These are phyloP conservation scores for Vanrija sp. DNA, from an alignment of 1,284 basidiomycete genomes.

Conservation along the genomic window DNA sequence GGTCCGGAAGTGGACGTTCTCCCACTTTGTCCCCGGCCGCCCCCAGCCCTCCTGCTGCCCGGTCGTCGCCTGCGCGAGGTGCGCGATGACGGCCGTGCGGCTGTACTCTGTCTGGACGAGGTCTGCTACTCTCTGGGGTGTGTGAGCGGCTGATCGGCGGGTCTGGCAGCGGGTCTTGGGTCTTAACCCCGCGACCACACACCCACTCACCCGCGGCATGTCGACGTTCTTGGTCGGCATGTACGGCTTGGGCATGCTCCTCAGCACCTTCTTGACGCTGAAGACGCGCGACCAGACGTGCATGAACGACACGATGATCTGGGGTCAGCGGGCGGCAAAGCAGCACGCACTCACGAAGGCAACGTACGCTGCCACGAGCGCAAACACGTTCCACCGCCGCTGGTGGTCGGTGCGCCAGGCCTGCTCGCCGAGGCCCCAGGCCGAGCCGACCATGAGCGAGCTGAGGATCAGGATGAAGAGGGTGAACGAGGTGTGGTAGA, in stretches of 20 bases:
- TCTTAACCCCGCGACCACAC: too few relatives aligned
- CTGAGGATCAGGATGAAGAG: conserved; percentile 38
- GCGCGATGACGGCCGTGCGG: conserved; percentile 68
- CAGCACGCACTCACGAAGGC: conserved; percentile 32
- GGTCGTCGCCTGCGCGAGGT: conserved; percentile 69
- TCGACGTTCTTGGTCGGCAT: conserved; percentile 60
- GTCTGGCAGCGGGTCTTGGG: background rate
- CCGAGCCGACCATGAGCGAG: conserved; percentile 34
- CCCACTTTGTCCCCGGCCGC: conserved; percentile 52
- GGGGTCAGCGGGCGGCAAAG: background rate
- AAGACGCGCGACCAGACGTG: conserved; percentile 40
- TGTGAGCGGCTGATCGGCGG: background rate
- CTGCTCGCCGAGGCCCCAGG: conserved; percentile 44
- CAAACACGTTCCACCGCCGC: conserved; percentile 42
- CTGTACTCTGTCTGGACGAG: conserved; percentile 75
- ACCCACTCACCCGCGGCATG: conserved; percentile 62
- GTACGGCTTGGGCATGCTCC: conserved; percentile 64
- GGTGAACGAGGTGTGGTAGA: conserved; percentile 45
- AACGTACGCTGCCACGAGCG: conserved; percentile 38
- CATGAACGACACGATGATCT: conserved; percentile 31
- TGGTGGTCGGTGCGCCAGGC: conserved; percentile 37
- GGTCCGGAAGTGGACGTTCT: conserved; percentile 38
- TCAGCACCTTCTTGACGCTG: conserved; percentile 36
- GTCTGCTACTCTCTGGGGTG: conserved; percentile 60
- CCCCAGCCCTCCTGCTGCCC: conserved; percentile 76